phyloP scores from a whole-genome alignment of 83 land plant species.

The Thuja plicata region DNA sequence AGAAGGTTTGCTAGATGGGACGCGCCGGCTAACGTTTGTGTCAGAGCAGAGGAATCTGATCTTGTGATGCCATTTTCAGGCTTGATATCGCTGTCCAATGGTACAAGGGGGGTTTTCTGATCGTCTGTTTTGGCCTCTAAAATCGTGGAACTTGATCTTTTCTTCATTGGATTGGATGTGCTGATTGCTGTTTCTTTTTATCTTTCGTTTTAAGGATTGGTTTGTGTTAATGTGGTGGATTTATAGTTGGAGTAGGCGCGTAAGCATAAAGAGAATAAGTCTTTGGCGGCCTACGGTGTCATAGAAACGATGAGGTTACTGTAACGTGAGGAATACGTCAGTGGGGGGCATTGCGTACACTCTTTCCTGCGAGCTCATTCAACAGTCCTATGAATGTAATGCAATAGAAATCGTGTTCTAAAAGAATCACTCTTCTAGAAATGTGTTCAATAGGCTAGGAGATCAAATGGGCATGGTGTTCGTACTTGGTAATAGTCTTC shows the following conservation, averaged over 20 bases:
- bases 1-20: constrained; percentile 67
- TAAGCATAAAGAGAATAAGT: too few species aligned
- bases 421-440: too few species aligned
- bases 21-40: constrained; percentile 37
- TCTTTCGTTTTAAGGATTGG: background rate
- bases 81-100: background rate
- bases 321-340: background rate
- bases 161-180: background rate
- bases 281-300: background rate
- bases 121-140: background rate
- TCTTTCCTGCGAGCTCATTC: background rate
- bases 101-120: background rate
- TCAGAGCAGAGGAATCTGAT: background rate
- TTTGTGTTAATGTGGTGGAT: background rate
- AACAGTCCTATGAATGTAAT: background rate
- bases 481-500: too few species aligned
- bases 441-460: too few species aligned
- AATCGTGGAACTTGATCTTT: background rate
- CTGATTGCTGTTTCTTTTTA: background rate
- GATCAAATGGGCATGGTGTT: too few species aligned
- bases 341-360: background rate
- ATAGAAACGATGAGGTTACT: background rate
- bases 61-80: background rate
- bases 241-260: too few species aligned
- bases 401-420: background rate